Conservation (phyloP, 805 yeast species). For the Candida maris region DNA sequence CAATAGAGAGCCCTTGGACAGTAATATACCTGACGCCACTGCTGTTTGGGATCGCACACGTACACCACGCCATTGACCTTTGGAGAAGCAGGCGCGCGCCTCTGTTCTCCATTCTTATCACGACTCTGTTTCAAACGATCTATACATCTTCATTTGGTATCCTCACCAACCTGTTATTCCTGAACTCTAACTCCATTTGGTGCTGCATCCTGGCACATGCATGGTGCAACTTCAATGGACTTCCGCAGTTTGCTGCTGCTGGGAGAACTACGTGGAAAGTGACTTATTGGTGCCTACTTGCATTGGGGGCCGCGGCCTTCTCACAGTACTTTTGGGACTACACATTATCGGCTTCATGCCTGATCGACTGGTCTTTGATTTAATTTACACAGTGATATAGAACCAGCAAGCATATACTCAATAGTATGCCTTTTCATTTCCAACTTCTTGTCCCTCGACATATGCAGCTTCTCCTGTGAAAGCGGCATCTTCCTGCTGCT, state of each 20-base stretch:
- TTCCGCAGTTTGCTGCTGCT: slow-evolving; percentile 41
- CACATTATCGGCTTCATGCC: slow-evolving; percentile 6
- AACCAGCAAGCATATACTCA: not conserved
- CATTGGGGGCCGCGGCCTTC: slow-evolving; percentile 43
- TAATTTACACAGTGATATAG: not conserved
- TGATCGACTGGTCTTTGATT: slow-evolving; percentile 5
- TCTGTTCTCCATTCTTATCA: slow-evolving; percentile 31
- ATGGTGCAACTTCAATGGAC: slow-evolving; percentile 67
- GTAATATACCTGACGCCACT: slow-evolving; percentile 49
- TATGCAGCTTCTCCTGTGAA: not conserved
- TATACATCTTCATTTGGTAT: slow-evolving; percentile 75
- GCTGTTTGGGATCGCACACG: slow-evolving; percentile 73
- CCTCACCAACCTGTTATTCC: slow-evolving; percentile 52
- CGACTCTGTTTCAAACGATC: slow-evolving; percentile 47
- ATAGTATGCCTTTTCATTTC: not conserved
- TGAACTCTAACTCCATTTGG: slow-evolving; percentile 54
- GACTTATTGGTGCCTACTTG: slow-evolving; percentile 37
- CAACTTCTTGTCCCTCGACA: not conserved
- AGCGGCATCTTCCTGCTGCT: slow-evolving; percentile 40
- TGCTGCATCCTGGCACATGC: slow-evolving; percentile 55
- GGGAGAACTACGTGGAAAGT: slow-evolving; percentile 24
- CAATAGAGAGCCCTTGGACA: not conserved
- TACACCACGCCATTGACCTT: slow-evolving; percentile 65
- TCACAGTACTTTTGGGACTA: slow-evolving; percentile 20
- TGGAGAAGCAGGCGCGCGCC: slow-evolving; percentile 28